Percentiles rank a stretch among this genome's conserved stretches.
Conservation (phyloP, 2,329 filamentous ascomycete genomes). For the Fusarium protoensiforme region DNA sequence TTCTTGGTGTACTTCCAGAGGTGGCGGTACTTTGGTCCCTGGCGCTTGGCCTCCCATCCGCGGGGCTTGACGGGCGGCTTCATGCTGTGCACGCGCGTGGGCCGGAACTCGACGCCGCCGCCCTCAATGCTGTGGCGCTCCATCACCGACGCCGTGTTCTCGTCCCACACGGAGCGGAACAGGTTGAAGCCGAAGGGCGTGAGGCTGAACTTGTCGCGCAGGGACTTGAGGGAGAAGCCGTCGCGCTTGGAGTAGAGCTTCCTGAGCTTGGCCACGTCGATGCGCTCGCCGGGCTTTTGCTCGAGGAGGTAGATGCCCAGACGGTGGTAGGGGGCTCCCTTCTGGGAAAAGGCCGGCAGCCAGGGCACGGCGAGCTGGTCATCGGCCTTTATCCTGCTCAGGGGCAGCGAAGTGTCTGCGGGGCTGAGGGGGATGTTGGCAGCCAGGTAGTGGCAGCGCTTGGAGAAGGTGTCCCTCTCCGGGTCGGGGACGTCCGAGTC, state of each 20-base stretch:
- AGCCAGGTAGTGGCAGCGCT: constrained; percentile 89
- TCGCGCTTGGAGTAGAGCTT: constrained; percentile 66
- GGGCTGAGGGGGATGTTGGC: constrained; percentile 68
- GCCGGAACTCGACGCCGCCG: constrained; percentile 85
- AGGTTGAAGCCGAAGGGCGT: constrained; percentile 84
- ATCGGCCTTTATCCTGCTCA: constrained; percentile 68
- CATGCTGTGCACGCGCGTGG: constrained; percentile 77
- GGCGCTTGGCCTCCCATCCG: constrained; percentile 74
- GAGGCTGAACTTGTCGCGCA: constrained; percentile 76
- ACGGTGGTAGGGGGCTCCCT: constrained; percentile 91
- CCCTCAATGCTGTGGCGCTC: constrained; percentile 78
- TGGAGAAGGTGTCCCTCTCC: constrained; percentile 78
- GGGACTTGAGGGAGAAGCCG: constrained; percentile 79
- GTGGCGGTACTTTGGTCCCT: constrained; percentile 72
- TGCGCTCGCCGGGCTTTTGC: constrained; percentile 70
- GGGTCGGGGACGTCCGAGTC: constrained; percentile 91
- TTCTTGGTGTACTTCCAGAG: constrained; percentile 74
- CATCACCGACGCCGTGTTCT: constrained; percentile 89
- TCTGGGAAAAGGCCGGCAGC: constrained; percentile 87
- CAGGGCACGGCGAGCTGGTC: constrained; percentile 81
- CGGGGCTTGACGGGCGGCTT: constrained; percentile 70
- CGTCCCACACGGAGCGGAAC: constrained; percentile 92
- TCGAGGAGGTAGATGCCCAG: constrained; percentile 85
- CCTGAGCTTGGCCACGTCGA: constrained; percentile 70
- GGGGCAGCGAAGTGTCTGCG: constrained; percentile 69